Conservation (phyloP, 106 monocot species). For the Dioscorea zingiberensis region DNA sequence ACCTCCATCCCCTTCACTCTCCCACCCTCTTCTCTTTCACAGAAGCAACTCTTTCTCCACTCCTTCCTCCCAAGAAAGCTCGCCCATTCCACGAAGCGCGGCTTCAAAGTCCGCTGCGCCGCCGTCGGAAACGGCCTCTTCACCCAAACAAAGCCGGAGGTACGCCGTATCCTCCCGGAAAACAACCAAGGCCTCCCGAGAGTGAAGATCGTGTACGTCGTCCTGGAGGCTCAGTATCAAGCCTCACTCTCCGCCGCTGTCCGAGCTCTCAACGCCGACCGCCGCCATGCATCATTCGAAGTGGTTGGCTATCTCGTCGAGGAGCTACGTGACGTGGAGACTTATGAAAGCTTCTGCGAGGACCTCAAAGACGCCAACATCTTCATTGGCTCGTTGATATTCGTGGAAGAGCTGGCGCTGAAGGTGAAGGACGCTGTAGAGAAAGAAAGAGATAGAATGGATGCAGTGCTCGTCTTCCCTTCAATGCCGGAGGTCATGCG, state of each 20-base stretch:
- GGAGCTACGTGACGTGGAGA: slow-evolving; percentile 72
- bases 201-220: slow-evolving; percentile 79
- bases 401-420: slow-evolving; percentile 80
- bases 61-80: slow-evolving; percentile 35
- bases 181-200: slow-evolving; percentile 29
- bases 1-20: slow-evolving; percentile 47
- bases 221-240: slow-evolving; percentile 87
- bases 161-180: slow-evolving; percentile 59
- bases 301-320: slow-evolving; percentile 87
- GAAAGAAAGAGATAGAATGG: slow-evolving; percentile 71
- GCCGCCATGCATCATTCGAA: slow-evolving; percentile 51
- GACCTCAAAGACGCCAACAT: slow-evolving; percentile 74
- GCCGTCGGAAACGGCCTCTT: slow-evolving; percentile 58
- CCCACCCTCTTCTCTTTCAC: slow-evolving; percentile 18
- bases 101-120: slow-evolving; percentile 25
- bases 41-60: slow-evolving; percentile 42
- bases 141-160: slow-evolving; percentile 76
- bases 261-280: slow-evolving; percentile 41
- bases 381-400: slow-evolving; percentile 86
- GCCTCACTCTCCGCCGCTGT: slow-evolving; percentile 71
- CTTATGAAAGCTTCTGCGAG: slow-evolving; percentile 50
- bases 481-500: slow-evolving; percentile 93
- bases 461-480: slow-evolving; percentile 81
- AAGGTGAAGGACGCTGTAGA: slow-evolving; percentile 72
- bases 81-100: neutral